A percentile compares a stretch with the other conserved stretches of the same genome.
phyloP scores from a whole-genome alignment of 768 basidiomycete species.

The Mycena galopus region DNA sequence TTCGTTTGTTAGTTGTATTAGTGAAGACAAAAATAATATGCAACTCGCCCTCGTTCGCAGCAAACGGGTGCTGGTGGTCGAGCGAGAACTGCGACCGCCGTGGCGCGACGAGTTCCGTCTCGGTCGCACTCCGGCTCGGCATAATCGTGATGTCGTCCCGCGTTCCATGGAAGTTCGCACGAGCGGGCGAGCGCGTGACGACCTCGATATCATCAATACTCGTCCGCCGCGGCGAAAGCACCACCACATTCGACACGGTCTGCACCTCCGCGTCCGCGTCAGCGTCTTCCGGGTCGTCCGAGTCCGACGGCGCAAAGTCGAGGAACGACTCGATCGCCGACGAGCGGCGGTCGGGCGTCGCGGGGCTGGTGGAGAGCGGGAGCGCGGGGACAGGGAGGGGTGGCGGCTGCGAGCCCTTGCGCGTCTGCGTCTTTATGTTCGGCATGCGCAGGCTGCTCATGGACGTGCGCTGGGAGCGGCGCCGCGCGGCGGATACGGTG shows the following conservation, averaged over 20 bases:
- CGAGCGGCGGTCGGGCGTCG: conserved; percentile 20
- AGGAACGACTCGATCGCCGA: conserved; percentile 46
- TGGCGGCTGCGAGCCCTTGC: conserved; percentile 34
- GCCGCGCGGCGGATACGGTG: conserved; percentile 73
- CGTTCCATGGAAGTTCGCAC: conserved; percentile 36
- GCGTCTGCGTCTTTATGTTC: conserved; percentile 33
- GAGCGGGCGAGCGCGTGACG: conserved; percentile 30
- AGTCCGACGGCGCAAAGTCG: conserved; percentile 44
- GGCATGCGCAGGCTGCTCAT: conserved; percentile 77
- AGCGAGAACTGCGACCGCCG: conserved; percentile 45
- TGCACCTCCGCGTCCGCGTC: background rate
- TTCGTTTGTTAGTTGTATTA: background rate
- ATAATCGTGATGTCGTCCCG: conserved; percentile 48
- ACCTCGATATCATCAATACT: conserved; percentile 43
- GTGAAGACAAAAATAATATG: background rate
- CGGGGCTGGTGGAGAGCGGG: conserved; percentile 21
- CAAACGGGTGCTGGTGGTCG: conserved; percentile 36
- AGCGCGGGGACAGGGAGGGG: background rate
- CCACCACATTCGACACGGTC: background rate
- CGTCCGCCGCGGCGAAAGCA: conserved; percentile 34
- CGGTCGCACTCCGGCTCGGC: conserved; percentile 38
- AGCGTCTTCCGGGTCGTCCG: conserved; percentile 14
- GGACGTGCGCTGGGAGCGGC: conserved; percentile 72
- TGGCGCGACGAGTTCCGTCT: conserved; percentile 50
- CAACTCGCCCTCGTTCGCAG: conserved; percentile 33